These are phyloP conservation scores for Mycena pura DNA, from an alignment of 768 basidiomycete species.

Conservation along the genomic window DNA sequence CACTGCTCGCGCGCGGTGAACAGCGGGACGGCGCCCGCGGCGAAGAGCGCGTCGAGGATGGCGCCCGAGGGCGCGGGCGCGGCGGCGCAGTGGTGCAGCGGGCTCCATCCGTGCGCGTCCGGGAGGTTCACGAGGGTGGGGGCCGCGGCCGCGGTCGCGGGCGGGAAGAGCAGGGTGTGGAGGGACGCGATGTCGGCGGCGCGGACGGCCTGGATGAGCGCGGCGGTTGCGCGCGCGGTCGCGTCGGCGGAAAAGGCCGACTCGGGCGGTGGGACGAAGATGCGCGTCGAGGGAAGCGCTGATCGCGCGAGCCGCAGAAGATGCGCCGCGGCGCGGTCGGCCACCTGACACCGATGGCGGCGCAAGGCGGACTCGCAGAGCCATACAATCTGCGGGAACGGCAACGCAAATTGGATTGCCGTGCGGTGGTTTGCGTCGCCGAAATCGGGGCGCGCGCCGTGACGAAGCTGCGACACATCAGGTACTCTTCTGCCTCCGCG, in stretches of 20 bases:
- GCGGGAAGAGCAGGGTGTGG: conserved; percentile 61
- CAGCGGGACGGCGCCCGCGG: conserved; percentile 76
- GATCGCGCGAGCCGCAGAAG: conserved; percentile 46
- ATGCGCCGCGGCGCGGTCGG: conserved; percentile 39
- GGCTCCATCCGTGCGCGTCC: conserved; percentile 74
- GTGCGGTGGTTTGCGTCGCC: conserved; percentile 77
- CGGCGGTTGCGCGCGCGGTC: conserved; percentile 51
- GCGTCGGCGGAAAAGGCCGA: conserved; percentile 50
- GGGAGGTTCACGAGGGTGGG: conserved; percentile 71
- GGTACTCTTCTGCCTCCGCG: conserved; percentile 9
- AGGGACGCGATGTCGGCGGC: conserved; percentile 57
- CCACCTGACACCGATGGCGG: conserved; percentile 63
- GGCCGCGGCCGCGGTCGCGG: conserved; percentile 46
- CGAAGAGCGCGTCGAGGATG: conserved; percentile 73
- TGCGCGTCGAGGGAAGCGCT: conserved; percentile 37
- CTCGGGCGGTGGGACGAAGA: conserved; percentile 49
- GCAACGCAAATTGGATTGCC: conserved; percentile 70
- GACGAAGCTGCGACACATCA: conserved; percentile 53
- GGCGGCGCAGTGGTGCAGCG: conserved; percentile 73
- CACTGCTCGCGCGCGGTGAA: conserved; percentile 70
- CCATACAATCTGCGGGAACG: conserved; percentile 71
- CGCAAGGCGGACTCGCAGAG: conserved; percentile 72
- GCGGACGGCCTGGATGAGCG: conserved; percentile 60
- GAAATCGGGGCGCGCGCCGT: conserved; percentile 77
- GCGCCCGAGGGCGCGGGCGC: conserved; percentile 61